Evolutionary conservation across 768 basidiomycete genomes (phyloP), one percentile per base, ranked within the genome.

Genomic region (Neoboletus subvelutipes): DNA sequence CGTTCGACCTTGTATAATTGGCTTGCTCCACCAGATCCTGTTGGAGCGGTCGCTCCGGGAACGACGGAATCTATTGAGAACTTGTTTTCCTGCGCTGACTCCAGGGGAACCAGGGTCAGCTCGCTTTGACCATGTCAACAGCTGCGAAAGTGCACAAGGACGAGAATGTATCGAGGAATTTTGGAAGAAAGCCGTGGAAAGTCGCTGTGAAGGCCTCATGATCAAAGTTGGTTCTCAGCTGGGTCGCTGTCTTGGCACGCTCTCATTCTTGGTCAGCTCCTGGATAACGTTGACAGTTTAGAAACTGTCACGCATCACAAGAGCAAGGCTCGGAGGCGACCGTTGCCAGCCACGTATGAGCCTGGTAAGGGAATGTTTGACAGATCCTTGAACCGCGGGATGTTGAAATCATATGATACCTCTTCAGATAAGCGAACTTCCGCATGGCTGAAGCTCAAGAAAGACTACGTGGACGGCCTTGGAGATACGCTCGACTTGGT

Each of bases 181-280:
- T 71, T 92, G 92, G 83, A 74, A 83, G 65, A 78, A 78, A 56
- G 87, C 90, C 3, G 79, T 93, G 24, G 83, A 84, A 66, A 86
- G 86, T 67, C 84, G 85, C 53, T 90, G 88, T 54, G 94, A 97
- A 71, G 94, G 94, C n/a, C 76, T 96, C 59, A 95, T 97, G 94
- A 81, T 96, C 66, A 97, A 97, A 74, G 88, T 86, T 42, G 28
- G 77, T 45, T 41, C 41, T 56, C 41, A 24, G 39, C 37, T 10
- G 6, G n/a, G 17, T 22, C 29, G 31, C 37, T 33, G n/a, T 40
- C 13, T 48, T 7, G 36, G 43, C 56, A 4, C 7, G 18, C 20
- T 54, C 42, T 67, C 56, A 60, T 52, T 55, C 22, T 57, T 58
- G 42, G 17, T 28, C 53, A 90, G 87, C 75, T 94, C 13, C 75